Evolutionary conservation across 116 monocot genomes (phyloP), one percentile per base, ranked within the genome.

Genomic region (Papilionanthe hybrid): DNA sequence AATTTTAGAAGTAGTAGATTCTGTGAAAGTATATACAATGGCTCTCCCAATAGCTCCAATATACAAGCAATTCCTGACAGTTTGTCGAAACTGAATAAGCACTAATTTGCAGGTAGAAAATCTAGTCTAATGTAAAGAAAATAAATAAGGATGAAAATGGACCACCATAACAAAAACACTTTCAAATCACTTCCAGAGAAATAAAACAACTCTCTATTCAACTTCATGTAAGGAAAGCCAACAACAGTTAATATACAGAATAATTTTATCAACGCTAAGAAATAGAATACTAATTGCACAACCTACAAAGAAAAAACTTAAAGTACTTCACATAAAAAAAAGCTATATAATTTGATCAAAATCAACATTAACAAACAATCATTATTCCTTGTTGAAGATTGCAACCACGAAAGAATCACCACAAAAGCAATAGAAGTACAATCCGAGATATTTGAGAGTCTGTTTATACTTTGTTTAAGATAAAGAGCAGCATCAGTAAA

Each of bases 11-110:
- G 90, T 86, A 92, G 89, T 81, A 93, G 82, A 75, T 91, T 93
- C 81, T 96, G 96, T 74, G 96, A 96, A 76, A 96, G 89, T 81
- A 96, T 93, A 81, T 93, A 96, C 18, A 96, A 75, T 20, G 96
- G 96, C 75, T 96, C 96, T 79, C 92, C 93, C 83, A 93, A 78
- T 81, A 96, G 77, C 85, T 96, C 96, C 82, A 96, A 79, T 57
- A 96, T 77, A 84, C 96, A 96, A 78, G 93, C 96, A 86, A 96
- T 84, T 85, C 93, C 93, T 96, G 90, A 28, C 77, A 82, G 78
- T 78, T 53, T 79, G 18, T 48, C 19, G 22, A 43, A 44, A 44
- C 22, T 73, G 22, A 63, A 37, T 69, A 29, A 75, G 49, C 42
- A 75, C 50, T 49, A 48, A 50, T 44, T 10, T 73, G 69, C 23